Base-by-base conservation (phyloP, 495 filamentous ascomycete species). In the Hyaloscypha bicolor region DNA sequence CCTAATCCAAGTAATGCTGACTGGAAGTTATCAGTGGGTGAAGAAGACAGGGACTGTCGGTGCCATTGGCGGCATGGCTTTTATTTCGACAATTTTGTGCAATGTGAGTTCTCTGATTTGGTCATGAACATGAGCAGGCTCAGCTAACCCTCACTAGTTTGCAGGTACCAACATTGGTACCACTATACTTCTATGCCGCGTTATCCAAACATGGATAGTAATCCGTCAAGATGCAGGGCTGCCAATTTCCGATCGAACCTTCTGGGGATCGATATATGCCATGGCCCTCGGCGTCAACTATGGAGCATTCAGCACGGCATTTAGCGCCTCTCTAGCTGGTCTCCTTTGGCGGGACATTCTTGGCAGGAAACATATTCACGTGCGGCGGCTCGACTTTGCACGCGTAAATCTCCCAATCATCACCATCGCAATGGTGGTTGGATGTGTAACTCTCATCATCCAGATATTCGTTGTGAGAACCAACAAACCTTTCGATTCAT, bases 111-210 rank as follows among this genome's bases (percentile, higher is more conserved):
- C 69, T 14, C 25, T 29, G 57, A n/a, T 31, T 42, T 29, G 63
- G 45, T 56, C 32, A 45, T 16, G 37, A 30, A 48, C 51, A 55
- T 29, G 19, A 52, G 61, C 35, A 14, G 52, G 3, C 31, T 52
- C 30, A 33, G 22, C 71, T 76, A 62, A 75, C 56, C 16, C 57
- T 31, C 42, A 48, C 48, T 65, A 90, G 87, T 91, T 90, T 66
- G 86, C 87, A 12, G 88, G 88, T 16, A 90, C 88, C 11, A 90
- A 91, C 66, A 91, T 90, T 60, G 88, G 88, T 21, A 89, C 88
- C 2, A 87, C 88, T 5, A 90, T 91, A 71, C 82, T 90, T 6
- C 80, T 90, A 19, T 88, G 82, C 12, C 85, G 88, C 19, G 80
- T 91, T 9, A 84, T 91, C 51, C 88, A 90, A 66, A 76, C 82